Conservation (phyloP, 1,284 basidiomycete species). For the Lentinus polychrous region DNA sequence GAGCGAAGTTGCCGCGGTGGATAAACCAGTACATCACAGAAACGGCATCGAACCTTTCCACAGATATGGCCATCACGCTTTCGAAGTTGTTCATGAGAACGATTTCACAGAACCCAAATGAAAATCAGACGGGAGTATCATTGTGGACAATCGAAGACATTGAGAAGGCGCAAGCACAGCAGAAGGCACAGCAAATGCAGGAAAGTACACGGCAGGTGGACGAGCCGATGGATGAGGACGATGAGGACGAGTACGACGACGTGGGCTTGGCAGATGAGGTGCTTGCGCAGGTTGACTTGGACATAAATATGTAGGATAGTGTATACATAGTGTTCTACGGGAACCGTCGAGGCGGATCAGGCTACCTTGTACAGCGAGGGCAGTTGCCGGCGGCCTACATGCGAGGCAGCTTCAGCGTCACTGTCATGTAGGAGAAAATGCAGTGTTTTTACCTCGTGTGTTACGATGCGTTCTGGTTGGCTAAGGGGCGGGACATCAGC, state of each 20-base stretch:
- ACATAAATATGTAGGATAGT: slow-evolving; percentile 20
- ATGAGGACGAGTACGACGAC: slow-evolving; percentile 60
- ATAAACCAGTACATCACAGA: slow-evolving; percentile 99
- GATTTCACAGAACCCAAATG: slow-evolving; percentile 95
- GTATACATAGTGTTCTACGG: slow-evolving; percentile 3
- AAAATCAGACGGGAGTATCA: slow-evolving; percentile 91
- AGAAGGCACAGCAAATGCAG: slow-evolving; percentile 34
- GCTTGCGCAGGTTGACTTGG: slow-evolving; percentile 53
- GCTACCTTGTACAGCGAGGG: slow-evolving; percentile 25
- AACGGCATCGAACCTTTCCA: slow-evolving; percentile 94
- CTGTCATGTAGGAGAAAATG: neutral
- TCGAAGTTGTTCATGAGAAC: slow-evolving; percentile 96
- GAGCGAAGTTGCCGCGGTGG: slow-evolving; percentile 96
- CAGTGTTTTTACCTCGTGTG: slow-evolving; percentile 19
- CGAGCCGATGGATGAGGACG: slow-evolving; percentile 24
- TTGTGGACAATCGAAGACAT: slow-evolving; percentile 91
- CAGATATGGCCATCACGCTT: slow-evolving; percentile 95
- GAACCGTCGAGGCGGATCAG: slow-evolving; percentile 10
- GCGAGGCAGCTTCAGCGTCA: slow-evolving; percentile 3
- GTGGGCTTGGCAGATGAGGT: slow-evolving; percentile 67
- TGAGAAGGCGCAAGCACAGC: slow-evolving; percentile 73
- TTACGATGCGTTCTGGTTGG: slow-evolving; percentile 25
- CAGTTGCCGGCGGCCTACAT: slow-evolving; percentile 38
- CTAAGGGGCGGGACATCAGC: slow-evolving; percentile 11
- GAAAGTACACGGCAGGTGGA: slow-evolving; percentile 25